Evolutionary conservation across 2,329 filamentous ascomycete genomes (phyloP).

Genomic region (Calonectria pseudoturangicola): DNA sequence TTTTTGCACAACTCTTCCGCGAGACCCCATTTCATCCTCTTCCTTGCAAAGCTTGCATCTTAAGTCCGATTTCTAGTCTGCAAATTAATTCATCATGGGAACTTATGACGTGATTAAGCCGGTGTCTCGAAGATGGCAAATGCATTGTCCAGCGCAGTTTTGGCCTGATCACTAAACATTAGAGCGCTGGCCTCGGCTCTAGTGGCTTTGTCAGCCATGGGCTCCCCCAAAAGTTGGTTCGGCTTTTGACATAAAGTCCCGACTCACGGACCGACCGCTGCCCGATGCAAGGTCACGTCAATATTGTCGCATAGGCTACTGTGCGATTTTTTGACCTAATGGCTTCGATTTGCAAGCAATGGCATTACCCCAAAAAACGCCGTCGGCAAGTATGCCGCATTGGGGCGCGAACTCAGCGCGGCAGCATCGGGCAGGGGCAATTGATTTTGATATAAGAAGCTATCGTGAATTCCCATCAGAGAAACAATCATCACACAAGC

Average conservation of each 20-base stretch:
- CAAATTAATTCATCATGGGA: not conserved
- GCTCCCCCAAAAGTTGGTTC: not conserved
- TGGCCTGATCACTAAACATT: slow-evolving; percentile 4
- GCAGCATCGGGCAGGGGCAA: not conserved
- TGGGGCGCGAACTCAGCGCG: not conserved
- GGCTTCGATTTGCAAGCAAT: not conserved
- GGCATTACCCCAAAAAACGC: slow-evolving; percentile 15
- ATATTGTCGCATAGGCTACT: not conserved
- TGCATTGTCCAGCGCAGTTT: not conserved
- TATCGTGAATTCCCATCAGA: not conserved
- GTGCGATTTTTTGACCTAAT: not conserved
- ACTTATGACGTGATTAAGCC: slow-evolving; percentile 3
- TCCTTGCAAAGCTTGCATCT: not conserved
- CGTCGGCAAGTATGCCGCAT: slow-evolving; percentile 28
- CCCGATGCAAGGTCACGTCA: not conserved
- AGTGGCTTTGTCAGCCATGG: not conserved
- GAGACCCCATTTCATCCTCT: not conserved
- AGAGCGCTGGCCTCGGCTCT: not conserved
- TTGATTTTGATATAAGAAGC: slow-evolving; percentile 25
- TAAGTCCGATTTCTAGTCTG: too few relatives aligned
- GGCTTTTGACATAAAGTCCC: not conserved
- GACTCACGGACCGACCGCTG: not conserved
- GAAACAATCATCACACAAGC: not conserved
- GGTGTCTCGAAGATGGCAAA: not conserved
- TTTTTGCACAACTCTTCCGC: too few relatives aligned